phyloP scores from a whole-genome alignment of 805 yeast genomes.

The Saccharomycopsis malanga region DNA sequence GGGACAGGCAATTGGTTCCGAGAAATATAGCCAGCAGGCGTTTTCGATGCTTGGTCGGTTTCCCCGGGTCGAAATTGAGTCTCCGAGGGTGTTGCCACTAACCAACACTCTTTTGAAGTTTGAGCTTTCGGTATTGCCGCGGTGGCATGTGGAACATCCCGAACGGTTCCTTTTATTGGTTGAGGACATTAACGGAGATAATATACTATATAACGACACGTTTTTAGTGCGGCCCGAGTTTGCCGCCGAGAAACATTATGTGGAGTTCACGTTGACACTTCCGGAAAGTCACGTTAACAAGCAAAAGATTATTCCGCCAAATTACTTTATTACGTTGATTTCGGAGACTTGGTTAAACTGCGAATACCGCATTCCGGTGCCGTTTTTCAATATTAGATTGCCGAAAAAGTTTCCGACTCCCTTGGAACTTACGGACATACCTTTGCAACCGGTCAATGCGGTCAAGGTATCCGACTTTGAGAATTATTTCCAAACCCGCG shows the following conservation, averaged over 20 bases:
- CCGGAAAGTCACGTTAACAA: constrained; percentile 32
- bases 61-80: constrained; percentile 52
- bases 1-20: constrained; percentile 73
- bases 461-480: constrained; percentile 43
- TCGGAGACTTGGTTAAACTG: constrained; percentile 87
- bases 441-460: constrained; percentile 42
- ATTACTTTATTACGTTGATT: constrained; percentile 59
- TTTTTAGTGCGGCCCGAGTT: constrained; percentile 45
- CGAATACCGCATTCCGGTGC: constrained; percentile 53
- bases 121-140: constrained; percentile 59
- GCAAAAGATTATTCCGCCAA: constrained; percentile 47
- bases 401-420: constrained; percentile 64
- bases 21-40: constrained; percentile 53
- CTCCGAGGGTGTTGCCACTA: constrained; percentile 66
- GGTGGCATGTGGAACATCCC: constrained; percentile 63
- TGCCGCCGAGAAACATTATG: constrained; percentile 44
- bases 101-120: constrained; percentile 61
- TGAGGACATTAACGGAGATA: constrained; percentile 81
- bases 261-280: constrained; percentile 61
- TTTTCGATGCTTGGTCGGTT: constrained; percentile 59
- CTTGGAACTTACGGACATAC: constrained; percentile 48
- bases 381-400: constrained; percentile 41
- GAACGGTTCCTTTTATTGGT: constrained; percentile 67
- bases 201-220: constrained; percentile 51
- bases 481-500: constrained; percentile 30